Base-by-base conservation (phyloP, 495 filamentous ascomycete species). In the Penicillium diatomitis region DNA sequence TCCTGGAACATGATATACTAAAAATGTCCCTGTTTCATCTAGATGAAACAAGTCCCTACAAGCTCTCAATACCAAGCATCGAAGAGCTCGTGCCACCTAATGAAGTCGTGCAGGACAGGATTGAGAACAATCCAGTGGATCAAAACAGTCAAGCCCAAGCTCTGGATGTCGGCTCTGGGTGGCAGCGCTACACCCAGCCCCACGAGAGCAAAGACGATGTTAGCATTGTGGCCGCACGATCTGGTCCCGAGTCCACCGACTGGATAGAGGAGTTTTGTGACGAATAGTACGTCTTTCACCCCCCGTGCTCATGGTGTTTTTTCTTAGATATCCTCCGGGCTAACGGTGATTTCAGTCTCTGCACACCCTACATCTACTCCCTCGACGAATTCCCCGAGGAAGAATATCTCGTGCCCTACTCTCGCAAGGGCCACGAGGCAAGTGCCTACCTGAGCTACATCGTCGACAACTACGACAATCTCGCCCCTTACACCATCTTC, bases 371-470 rank as follows among this genome's bases (percentile, higher is more conserved):
- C 27, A 47, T 57, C 41, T 57, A 54, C 47, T 48, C 50, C 11
- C 29, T 59, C 34, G 53, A 52, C n/a, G 47, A 44, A 27, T 11
- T 37, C 8, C 53, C 53, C 30, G 46, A 51, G 5, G 53, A 51
- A 11, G 41, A 49, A 20, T 46, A 44, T 39, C 49, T 52, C 9
- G 28, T 48, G 10, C 48, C 54, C 29, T 47, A 50, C 29, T 51
- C 51, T 45, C 10, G 38, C 10, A 42, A 42, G 12, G 69, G 69
- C 42, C 69, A 64, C 51, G 69, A 73, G 58, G 57, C 61, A 32
- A 49, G 63, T 28, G 66, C 63, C 11, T 73, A 73, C 46, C 61
- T 73, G 8, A 67, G 68, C 41, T 73, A 62, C 47, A 44, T 73
- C 32, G 51, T 69, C 34, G 60, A 70, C 46, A 61, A 53, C 48